Base-by-base conservation (phyloP, 805 yeast species). In the Candida vaughaniae region DNA sequence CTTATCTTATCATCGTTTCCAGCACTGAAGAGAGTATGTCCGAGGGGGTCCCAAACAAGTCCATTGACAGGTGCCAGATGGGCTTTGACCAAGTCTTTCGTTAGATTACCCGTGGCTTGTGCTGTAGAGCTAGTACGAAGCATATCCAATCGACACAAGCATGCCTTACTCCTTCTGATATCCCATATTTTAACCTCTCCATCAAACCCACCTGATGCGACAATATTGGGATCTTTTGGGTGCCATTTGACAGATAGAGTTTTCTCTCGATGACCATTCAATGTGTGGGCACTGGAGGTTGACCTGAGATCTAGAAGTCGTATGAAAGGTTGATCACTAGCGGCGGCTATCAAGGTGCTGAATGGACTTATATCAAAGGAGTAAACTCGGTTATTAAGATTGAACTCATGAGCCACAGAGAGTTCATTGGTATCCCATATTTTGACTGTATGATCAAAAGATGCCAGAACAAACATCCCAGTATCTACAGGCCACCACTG, bases 401-500 rank as follows among this genome's bases (percentile, higher is more conserved):
- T 74, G 46, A 87, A 84, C 3, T 76, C 58, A 48, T 85, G 86
- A 0, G 78, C 95, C 14, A 77, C 76, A n/a, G 69, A 66, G 46
- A 89, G 60, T 12, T 72, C 62, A 38, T 73, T 73, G 0, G 96
- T 73, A 53, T 88, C 96, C 95, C 95, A 90, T 1, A 88, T 69
- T 44, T 81, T 84, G 16, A 89, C 75, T 0, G 78, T 74, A 40
- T 75, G 78, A 57, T 90, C 97, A 56, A 80, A 87, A 0, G 96
- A 86, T 1, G 88, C 78, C 3, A 88, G 75, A 14, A 88, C 70
- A 62, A 88, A 89, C 80, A 90, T 71, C 1, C 96, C 96, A 22
- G 81, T 78, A 58, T 90, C 97, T 30, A 66, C 64, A 0, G 93
- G 89, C 91, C 96, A 91, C 97, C 97, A 90, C 49, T 73, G 68